These are phyloP conservation scores for Puccinia triticina DNA, from an alignment of 1,284 basidiomycete genomes.

Conservation along the genomic window DNA sequence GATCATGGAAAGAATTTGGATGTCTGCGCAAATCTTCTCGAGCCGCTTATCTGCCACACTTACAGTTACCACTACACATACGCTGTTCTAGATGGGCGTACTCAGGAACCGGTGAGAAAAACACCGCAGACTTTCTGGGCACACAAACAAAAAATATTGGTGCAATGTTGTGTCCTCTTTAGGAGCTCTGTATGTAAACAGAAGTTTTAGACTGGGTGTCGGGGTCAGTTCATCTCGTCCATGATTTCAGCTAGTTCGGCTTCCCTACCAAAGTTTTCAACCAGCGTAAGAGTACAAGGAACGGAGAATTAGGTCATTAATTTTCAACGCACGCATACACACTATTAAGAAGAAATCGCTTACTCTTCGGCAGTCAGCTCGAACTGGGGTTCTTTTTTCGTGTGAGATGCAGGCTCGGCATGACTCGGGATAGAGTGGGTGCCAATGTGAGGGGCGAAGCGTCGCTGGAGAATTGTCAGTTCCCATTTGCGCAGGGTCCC, in stretches of 20 bases:
- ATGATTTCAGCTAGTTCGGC: slow-evolving; percentile 22
- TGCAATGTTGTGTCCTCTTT: too few relatives aligned
- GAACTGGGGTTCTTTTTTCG: neutral
- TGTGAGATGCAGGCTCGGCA: slow-evolving; percentile 44
- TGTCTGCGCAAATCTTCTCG: too few relatives aligned
- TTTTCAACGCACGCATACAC: neutral
- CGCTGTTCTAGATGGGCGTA: too few relatives aligned
- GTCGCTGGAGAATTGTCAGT: slow-evolving; percentile 60
- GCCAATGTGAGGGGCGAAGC: neutral
- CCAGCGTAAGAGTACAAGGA: neutral
- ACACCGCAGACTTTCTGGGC: too few relatives aligned
- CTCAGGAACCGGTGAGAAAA: too few relatives aligned
- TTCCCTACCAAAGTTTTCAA: neutral
- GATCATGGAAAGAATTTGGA: too few relatives aligned
- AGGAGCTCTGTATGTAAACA: too few relatives aligned
- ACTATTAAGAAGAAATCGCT: neutral
- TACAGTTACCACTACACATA: too few relatives aligned
- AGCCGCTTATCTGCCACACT: too few relatives aligned
- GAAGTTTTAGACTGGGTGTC: too few relatives aligned
- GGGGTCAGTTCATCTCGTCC: neutral
- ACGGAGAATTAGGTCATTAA: neutral
- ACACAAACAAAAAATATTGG: too few relatives aligned
- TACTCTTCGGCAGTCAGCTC: slow-evolving; percentile 25
- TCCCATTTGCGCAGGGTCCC: slow-evolving; percentile 81
- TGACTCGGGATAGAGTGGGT: slow-evolving; percentile 54